These are phyloP conservation scores for Venturia pyrina DNA, from an alignment of 2,329 filamentous ascomycete genomes.

Conservation along the genomic window DNA sequence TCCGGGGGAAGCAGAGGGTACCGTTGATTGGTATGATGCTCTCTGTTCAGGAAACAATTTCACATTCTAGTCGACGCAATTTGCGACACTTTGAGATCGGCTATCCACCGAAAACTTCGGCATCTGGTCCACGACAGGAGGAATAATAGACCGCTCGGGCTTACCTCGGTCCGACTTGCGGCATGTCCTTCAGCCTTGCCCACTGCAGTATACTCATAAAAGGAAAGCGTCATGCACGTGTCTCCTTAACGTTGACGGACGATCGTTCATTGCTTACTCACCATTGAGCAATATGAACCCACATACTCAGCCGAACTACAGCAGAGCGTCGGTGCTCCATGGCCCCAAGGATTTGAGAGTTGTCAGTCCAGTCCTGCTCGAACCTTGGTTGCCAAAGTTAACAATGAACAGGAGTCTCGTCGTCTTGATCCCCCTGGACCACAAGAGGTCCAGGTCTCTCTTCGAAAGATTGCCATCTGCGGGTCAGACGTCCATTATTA, in stretches of 20 bases:
- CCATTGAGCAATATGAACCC: not conserved
- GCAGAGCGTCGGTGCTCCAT: constrained; percentile 43
- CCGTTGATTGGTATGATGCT: not conserved
- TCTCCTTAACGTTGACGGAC: not conserved
- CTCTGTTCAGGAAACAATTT: constrained; percentile 11
- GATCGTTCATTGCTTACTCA: not conserved
- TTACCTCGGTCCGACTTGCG: not conserved
- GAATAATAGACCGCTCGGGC: not conserved
- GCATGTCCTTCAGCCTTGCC: not conserved
- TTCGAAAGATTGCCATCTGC: constrained; percentile 59
- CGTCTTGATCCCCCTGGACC: constrained; percentile 35
- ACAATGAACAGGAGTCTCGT: constrained; percentile 20
- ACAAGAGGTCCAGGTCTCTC: constrained; percentile 52
- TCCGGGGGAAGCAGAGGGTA: not conserved
- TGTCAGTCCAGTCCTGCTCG: constrained; percentile 14
- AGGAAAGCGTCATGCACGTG: not conserved
- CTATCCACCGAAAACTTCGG: not conserved
- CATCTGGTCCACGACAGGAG: not conserved
- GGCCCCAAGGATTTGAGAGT: constrained; percentile 51
- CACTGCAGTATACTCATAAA: not conserved
- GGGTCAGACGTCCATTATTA: constrained; percentile 77
- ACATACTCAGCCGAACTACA: not conserved
- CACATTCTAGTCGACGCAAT: constrained; percentile 21
- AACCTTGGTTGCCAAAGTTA: constrained; percentile 37
- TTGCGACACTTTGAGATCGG: constrained; percentile 19